A percentile compares a stretch with the other conserved stretches of the same genome.
These are phyloP conservation scores for Lotmaria passim DNA, from an alignment of 208 protist species.

Conservation along the genomic window DNA sequence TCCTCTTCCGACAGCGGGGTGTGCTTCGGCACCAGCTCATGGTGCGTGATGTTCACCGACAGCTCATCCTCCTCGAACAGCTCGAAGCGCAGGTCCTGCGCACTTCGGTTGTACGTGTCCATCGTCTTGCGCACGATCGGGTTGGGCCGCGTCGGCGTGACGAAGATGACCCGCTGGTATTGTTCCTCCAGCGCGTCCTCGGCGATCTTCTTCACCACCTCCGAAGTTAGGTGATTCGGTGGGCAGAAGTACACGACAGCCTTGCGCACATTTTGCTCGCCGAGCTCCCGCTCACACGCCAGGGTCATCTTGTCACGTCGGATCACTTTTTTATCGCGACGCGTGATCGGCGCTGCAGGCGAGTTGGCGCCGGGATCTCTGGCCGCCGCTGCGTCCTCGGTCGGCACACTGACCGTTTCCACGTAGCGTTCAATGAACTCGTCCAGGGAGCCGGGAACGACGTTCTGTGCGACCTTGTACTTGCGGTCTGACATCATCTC, in stretches of 20 bases:
- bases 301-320: constrained; percentile 88
- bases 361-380: background rate
- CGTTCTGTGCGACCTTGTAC: constrained; percentile 63
- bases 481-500: constrained; percentile 89
- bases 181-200: constrained; percentile 44
- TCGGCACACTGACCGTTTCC: constrained; percentile 19
- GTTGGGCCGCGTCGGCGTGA: constrained; percentile 64
- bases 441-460: constrained; percentile 57
- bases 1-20: constrained; percentile 85
- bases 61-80: constrained; percentile 96
- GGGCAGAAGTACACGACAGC: constrained; percentile 82
- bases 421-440: constrained; percentile 79
- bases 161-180: constrained; percentile 74
- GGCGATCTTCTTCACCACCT: constrained; percentile 67
- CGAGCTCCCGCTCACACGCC: constrained; percentile 62
- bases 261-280: constrained; percentile 41
- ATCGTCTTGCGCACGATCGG: constrained; percentile 75
- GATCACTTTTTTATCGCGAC: constrained; percentile 39
- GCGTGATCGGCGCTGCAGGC: too few relatives aligned
- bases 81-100: constrained; percentile 84
- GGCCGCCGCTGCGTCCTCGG: background rate
- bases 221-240: constrained; percentile 56
- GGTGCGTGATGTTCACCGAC: constrained; percentile 97
- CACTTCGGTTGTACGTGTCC: constrained; percentile 72
- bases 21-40: constrained; percentile 97